Base-by-base conservation (phyloP, 2,329 filamentous ascomycete genomes). In the Talaromyces verruculosus region DNA sequence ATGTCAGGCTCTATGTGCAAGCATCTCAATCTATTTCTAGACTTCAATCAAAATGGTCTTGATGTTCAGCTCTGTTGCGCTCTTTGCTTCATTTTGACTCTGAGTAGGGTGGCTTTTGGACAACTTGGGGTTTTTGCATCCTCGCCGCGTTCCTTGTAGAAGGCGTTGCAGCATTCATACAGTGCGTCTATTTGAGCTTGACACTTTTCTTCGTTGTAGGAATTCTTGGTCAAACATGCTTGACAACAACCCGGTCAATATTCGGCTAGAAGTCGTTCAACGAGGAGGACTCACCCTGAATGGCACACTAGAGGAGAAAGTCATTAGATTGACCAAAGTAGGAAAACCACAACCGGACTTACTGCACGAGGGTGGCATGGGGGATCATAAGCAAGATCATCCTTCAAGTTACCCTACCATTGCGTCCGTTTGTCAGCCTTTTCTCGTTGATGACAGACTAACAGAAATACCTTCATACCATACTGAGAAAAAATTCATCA, bases 151-250 rank as follows among this genome's bases (percentile, higher is more conserved):
- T 86, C 84, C 72, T 89, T 82, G 79, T 99, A 98, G 76, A 98
- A 97, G 13, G 87, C 85, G 73, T 93, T 89, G 79, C 95, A 99
- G 80, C 95, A 99, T 71, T 95, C 90, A 78, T 98, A 99, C 28
- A 99, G 82, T 2, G 92, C 91, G 76, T 94, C 89, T 65, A 99
- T 86, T 73, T 92, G 83, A 19, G 81, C 77, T 74, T 90, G 87
- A 78, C 95, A 99, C 74, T 89, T 96, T 51, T 87, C 87, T 79
- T 98, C 93, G 67, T 96, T 87, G 81, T 91, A 98, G 63, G 88
- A 88, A 77, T 93, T 93, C 78, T 89, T 94, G 57, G 87, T 87
- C 68, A 99, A 83, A 74, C 95, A 99, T 71, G 89, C 92, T 96
- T 59, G 19, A 19, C 25, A 59, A 5, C 8, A 53, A 72, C 37